phyloP scores from a whole-genome alignment of 2,329 filamentous ascomycete genomes.

The Akanthomyces muscarius region DNA sequence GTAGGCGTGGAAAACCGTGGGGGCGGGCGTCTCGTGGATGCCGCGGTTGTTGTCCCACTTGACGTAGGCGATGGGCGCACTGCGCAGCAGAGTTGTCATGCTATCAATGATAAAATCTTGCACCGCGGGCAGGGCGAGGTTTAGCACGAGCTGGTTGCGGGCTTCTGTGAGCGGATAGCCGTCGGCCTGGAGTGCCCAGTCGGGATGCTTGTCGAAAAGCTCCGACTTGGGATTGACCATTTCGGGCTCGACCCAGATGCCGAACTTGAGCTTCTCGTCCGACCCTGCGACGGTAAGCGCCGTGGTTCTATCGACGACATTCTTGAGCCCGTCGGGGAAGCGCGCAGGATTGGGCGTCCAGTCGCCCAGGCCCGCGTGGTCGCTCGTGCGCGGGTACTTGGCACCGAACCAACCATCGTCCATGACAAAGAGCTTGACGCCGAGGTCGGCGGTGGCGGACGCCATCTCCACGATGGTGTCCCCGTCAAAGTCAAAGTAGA shows the following conservation, averaged over 20 bases:
- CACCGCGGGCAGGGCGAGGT: slow-evolving; percentile 56
- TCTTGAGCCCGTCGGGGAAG: slow-evolving; percentile 53
- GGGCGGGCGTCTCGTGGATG: slow-evolving; percentile 55
- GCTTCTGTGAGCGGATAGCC: slow-evolving; percentile 51
- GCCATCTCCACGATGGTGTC: slow-evolving; percentile 52
- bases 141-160: slow-evolving; percentile 58
- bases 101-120: slow-evolving; percentile 58
- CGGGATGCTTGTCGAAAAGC: slow-evolving; percentile 57
- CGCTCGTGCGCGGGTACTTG: slow-evolving; percentile 54
- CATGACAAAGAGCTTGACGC: slow-evolving; percentile 59
- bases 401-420: slow-evolving; percentile 66
- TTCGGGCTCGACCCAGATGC: slow-evolving; percentile 64
- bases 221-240: slow-evolving; percentile 62
- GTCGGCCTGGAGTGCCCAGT: slow-evolving; percentile 59
- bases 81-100: slow-evolving; percentile 50
- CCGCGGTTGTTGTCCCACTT: slow-evolving; percentile 67
- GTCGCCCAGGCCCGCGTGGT: slow-evolving; percentile 57
- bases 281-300: slow-evolving; percentile 44
- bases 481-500: slow-evolving; percentile 55
- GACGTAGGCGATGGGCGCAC: slow-evolving; percentile 53
- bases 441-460: slow-evolving; percentile 51
- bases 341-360: slow-evolving; percentile 55
- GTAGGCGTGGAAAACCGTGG: slow-evolving; percentile 53
- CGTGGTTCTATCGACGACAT: slow-evolving; percentile 49
- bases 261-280: slow-evolving; percentile 51